These are phyloP conservation scores for Hericium alpestre DNA, from an alignment of 768 basidiomycete genomes.

Conservation along the genomic window DNA sequence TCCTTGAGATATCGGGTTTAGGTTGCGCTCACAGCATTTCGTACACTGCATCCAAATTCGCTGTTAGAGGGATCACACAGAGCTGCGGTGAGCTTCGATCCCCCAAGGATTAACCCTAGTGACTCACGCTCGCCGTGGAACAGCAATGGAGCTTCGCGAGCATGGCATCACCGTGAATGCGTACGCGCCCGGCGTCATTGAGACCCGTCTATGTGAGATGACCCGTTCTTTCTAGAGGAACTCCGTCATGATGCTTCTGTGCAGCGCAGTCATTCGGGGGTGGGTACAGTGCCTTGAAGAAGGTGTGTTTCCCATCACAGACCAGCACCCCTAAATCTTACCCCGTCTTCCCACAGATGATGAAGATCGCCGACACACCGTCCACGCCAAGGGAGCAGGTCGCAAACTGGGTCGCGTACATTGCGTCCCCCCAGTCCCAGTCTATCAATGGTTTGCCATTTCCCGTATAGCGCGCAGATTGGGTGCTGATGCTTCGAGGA, in stretches of 20 bases:
- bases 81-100: not conserved
- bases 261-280: not conserved
- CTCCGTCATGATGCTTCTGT: not conserved
- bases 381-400: not conserved
- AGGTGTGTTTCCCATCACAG: not conserved
- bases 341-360: not conserved
- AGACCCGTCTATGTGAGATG: conserved; percentile 11
- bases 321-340: not conserved
- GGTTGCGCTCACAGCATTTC: conserved; percentile 8
- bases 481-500: not conserved
- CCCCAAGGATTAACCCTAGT: not conserved
- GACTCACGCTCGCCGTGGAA: not conserved
- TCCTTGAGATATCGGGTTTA: not conserved
- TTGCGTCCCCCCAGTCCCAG: not conserved
- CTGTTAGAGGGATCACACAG: conserved; percentile 19
- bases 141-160: conserved; percentile 12
- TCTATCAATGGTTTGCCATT: not conserved
- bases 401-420: not conserved
- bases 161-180: conserved; percentile 17
- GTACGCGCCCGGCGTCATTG: conserved; percentile 14
- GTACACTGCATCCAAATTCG: conserved; percentile 24
- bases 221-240: no score
- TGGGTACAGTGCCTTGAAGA: not conserved
- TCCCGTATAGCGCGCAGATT: not conserved
- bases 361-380: not conserved